Evolutionary conservation across 2,329 filamentous ascomycete species (phyloP), one percentile per base, ranked within the genome.

Genomic region (Bipolaris zeicola): DNA sequence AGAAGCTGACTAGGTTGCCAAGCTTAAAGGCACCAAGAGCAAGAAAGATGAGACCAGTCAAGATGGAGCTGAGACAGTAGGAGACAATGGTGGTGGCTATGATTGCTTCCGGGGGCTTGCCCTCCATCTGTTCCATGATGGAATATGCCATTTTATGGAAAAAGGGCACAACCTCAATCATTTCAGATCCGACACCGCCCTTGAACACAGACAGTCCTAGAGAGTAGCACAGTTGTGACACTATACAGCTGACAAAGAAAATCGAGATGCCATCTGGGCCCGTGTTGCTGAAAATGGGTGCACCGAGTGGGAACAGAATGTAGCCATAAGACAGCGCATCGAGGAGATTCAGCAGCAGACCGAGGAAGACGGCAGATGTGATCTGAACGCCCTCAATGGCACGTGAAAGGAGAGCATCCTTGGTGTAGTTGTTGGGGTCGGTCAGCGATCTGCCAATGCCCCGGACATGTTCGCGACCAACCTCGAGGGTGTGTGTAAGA

Each of bases 131-230:
- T 13, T 82, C 81, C 63, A 95, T 87, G 71, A 98, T 97, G 28
- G 89, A 94, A 61, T 89, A 87, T 0, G 95, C 93, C 94, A 99
- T 99, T 70, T 94, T 96, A 78, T 99, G 95, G 74, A 99, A 98
- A 79, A 99, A 99, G 0, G 94, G 95, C 0, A 99, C 94, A 1
- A 98, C 94, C 78, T 99, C 95, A 64, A 98, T 99, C 87, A 99
- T 88, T 76, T 99, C 95, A 2, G 95, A 98, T 5, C 95, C 95
- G 57, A 99, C 87, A 3, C 91, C 92, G 14, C 95, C 94, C 64
- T 85, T 89, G 79, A 99, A 99, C 33, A 91, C 87, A 69, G 93
- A 97, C 0, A 92, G 90, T 3, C 87, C 88, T 18, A 84, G 83
- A 0, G 94, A 97, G 73, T 94, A 98, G 14, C 92, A 90, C 49